These are phyloP conservation scores for Saussurea involucrata DNA, from an alignment of 129 eudicot species.

Conservation along the genomic window DNA sequence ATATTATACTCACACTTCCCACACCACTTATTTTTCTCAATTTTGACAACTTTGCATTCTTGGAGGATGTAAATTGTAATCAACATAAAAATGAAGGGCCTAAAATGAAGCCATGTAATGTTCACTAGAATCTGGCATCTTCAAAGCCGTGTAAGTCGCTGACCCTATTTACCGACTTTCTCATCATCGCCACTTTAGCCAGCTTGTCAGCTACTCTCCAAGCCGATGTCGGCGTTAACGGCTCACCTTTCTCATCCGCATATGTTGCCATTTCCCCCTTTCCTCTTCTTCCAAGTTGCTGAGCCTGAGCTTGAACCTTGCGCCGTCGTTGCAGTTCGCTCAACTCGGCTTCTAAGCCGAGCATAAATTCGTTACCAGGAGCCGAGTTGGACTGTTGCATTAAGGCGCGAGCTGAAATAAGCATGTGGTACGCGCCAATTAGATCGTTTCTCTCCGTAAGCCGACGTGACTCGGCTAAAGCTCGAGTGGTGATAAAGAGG, in stretches of 20 bases:
- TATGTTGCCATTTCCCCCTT: constrained; percentile 14
- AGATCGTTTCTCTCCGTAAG: constrained; percentile 55
- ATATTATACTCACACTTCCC: constrained; percentile 22
- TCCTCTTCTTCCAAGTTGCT: constrained; percentile 10
- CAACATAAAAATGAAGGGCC: not conserved
- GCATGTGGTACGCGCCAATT: constrained; percentile 65
- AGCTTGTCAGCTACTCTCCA: constrained; percentile 95
- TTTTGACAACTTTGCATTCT: constrained; percentile 6
- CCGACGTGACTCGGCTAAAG: constrained; percentile 71
- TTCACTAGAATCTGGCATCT: constrained; percentile 81
- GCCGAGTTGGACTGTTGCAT: constrained; percentile 41
- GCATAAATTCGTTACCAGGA: constrained; percentile 37
- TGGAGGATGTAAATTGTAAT: constrained; percentile 10
- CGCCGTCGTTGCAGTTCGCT: constrained; percentile 45
- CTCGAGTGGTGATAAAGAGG: constrained; percentile 68
- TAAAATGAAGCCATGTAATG: not conserved
- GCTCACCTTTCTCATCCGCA: constrained; percentile 83
- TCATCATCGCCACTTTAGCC: constrained; percentile 94
- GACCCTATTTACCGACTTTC: constrained; percentile 82
- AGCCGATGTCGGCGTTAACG: constrained; percentile 97
- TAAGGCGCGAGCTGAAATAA: constrained; percentile 73
- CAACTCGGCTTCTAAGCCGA: constrained; percentile 60
- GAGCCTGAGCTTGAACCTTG: constrained; percentile 31
- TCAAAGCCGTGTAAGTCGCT: constrained; percentile 99
- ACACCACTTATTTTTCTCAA: constrained; percentile 20